phyloP scores from a whole-genome alignment of 2,329 filamentous ascomycete genomes.

The Phyllosticta citrichinensis region DNA sequence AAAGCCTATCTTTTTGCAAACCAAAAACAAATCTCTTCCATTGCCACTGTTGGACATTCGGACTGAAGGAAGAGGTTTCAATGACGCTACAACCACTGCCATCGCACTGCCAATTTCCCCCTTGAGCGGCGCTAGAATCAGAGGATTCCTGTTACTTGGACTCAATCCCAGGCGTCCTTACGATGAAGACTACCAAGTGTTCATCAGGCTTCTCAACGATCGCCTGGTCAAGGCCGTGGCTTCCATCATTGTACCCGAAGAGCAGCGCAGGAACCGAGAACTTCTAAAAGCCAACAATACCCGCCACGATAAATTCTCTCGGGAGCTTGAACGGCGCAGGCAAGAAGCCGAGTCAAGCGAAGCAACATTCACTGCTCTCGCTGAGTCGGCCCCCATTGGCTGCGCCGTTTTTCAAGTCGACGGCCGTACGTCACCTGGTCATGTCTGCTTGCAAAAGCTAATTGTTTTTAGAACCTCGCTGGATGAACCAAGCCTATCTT shows the following conservation, averaged over 20 bases:
- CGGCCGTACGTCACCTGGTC: background rate
- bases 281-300: slow-evolving; percentile 1
- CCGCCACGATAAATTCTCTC: background rate
- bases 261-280: slow-evolving; percentile 2
- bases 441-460: too few species aligned
- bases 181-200: slow-evolving; percentile 9
- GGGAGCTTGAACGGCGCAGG: slow-evolving; percentile 4
- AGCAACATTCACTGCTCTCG: slow-evolving; percentile 2
- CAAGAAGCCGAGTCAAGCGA: slow-evolving; percentile 1
- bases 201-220: slow-evolving; percentile 4
- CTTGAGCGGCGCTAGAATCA: slow-evolving; percentile 6
- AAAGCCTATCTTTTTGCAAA: background rate
- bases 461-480: background rate
- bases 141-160: slow-evolving; percentile 6
- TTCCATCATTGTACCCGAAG: slow-evolving; percentile 5
- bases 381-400: slow-evolving; percentile 3
- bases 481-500: slow-evolving; percentile 10
- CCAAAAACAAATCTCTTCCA: background rate
- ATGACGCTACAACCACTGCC: background rate
- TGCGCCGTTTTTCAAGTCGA: slow-evolving; percentile 9
- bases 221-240: slow-evolving; percentile 9
- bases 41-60: background rate
- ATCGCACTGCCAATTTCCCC: slow-evolving; percentile 6
- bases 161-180: slow-evolving; percentile 5
- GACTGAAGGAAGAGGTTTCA: background rate